Conservation (phyloP, 23 red algal genomes). For the Chondrus crispus region DNA sequence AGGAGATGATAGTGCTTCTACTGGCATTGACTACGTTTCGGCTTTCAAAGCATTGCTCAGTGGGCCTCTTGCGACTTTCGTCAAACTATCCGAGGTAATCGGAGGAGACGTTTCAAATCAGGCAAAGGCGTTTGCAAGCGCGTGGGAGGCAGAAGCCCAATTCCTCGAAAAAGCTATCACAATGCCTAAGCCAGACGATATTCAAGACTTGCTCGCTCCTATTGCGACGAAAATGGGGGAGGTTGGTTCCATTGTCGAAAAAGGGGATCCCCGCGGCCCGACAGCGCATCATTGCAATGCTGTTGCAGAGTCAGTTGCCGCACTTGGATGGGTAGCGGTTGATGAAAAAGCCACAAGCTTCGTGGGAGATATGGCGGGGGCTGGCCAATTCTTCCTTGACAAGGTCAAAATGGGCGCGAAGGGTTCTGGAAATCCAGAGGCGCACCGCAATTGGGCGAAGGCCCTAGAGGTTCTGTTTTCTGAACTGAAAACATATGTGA, state of each 20-base stretch:
- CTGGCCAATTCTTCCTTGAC: slow-evolving; percentile 69
- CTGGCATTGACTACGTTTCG: slow-evolving; percentile 24
- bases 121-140: slow-evolving; percentile 28
- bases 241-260: slow-evolving; percentile 6
- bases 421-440: slow-evolving; percentile 35
- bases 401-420: slow-evolving; percentile 78
- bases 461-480: slow-evolving; percentile 39
- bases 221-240: slow-evolving; percentile 62
- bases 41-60: slow-evolving; percentile 35
- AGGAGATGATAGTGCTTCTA: background rate
- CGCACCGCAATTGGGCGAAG: slow-evolving; percentile 61
- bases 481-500: slow-evolving; percentile 72
- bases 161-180: slow-evolving; percentile 58
- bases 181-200: slow-evolving; percentile 59
- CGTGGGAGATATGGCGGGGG: slow-evolving; percentile 57
- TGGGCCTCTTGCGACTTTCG: slow-evolving; percentile 30
- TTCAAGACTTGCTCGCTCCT: slow-evolving; percentile 45
- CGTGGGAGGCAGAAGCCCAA: slow-evolving; percentile 59
- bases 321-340: slow-evolving; percentile 81
- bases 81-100: slow-evolving; percentile 23
- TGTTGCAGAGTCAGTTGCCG: slow-evolving; percentile 58
- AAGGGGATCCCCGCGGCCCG: slow-evolving; percentile 16
- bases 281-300: slow-evolving; percentile 70
- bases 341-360: slow-evolving; percentile 70
- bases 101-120: slow-evolving; percentile 52